Percentiles rank a stretch among this genome's conserved stretches.
Evolutionary conservation across 192 early-diverging fungal species (phyloP).

Genomic region (Coemansia sp.): DNA sequence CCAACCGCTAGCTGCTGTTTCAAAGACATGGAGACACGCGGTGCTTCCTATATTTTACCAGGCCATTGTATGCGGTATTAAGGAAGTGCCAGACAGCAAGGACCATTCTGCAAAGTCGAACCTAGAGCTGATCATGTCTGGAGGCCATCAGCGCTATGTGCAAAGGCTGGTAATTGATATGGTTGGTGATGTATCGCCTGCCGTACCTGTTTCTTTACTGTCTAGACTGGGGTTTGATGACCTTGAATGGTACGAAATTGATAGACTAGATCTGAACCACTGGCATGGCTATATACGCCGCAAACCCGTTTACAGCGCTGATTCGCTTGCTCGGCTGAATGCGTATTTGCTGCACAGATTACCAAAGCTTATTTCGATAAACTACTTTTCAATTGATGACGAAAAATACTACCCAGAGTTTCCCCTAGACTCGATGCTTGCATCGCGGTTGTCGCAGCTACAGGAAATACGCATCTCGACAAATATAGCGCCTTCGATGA

Average conservation of each 20-base stretch:
- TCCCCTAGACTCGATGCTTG: conserved; percentile 34
- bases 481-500: conserved; percentile 30
- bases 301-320: conserved; percentile 8
- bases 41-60: conserved; percentile 37
- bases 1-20: conserved; percentile 43
- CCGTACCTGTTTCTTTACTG: conserved; percentile 17
- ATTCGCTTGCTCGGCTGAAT: conserved; percentile 35
- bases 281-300: conserved; percentile 20
- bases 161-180: conserved; percentile 28
- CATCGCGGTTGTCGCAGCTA: conserved; percentile 30
- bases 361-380: conserved; percentile 32
- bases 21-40: conserved; percentile 30
- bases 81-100: conserved; percentile 2
- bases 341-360: conserved; percentile 32
- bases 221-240: conserved; percentile 20
- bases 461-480: conserved; percentile 14
- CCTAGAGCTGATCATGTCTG: conserved; percentile 23
- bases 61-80: conserved; percentile 29
- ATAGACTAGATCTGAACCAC: conserved; percentile 23
- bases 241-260: conserved; percentile 17
- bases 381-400: conserved; percentile 29
- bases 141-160: conserved; percentile 21
- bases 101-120: conserved; percentile 14
- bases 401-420: conserved; percentile 34
- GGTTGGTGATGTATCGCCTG: conserved; percentile 31